Evolutionary conservation across 352 stramenopile genomes (phyloP), one percentile per base, ranked within the genome.

Genomic region (Pythium monospermum): DNA sequence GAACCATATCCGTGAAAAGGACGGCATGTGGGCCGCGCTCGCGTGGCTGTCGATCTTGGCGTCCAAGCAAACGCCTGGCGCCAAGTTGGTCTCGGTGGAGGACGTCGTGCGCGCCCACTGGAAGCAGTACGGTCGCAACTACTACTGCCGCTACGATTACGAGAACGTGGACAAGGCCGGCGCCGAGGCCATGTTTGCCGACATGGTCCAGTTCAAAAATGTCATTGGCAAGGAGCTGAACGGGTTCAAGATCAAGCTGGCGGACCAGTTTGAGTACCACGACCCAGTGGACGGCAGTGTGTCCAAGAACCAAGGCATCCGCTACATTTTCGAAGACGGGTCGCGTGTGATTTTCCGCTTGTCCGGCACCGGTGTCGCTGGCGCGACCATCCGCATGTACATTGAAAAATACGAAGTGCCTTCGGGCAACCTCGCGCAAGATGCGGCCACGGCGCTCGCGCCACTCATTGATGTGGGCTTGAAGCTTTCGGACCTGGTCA

Each of bases 1-100:
- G 61, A 97, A 99, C 81, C 96, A 99, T 78, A 96, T 99, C 46
- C 85, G 97, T 44, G 97, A 99, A 73, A 99, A 99, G 85, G 97
- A 99, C 77, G 97, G 97, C 49, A 88, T 99, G 68, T 99, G 96
- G 95, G 96, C 96, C 12, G 96, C 98, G 49, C 79, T 99, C 43
- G 85, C 87, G 33, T 99, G 97, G 97, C 77, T 99, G 48, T 98
- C 91, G n/a, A 98, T 99, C 68, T 63, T 99, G 46, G 96, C 93
- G 7, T 81, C 83, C 23, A 90, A 91, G 72, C 81, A 94, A 67
- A 73, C 80, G 36, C 72, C 85, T 1, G 81, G 83, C 73, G 66
- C 93, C 56, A 84, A 90, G 53, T 79, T 99, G 26, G 88, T 99
- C 38, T 83, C 73, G 11, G 95, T 99, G n/a, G 80, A 96, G 58